Base-by-base conservation (phyloP, 2,329 filamentous ascomycete species). In the Colletotrichum sp. region DNA sequence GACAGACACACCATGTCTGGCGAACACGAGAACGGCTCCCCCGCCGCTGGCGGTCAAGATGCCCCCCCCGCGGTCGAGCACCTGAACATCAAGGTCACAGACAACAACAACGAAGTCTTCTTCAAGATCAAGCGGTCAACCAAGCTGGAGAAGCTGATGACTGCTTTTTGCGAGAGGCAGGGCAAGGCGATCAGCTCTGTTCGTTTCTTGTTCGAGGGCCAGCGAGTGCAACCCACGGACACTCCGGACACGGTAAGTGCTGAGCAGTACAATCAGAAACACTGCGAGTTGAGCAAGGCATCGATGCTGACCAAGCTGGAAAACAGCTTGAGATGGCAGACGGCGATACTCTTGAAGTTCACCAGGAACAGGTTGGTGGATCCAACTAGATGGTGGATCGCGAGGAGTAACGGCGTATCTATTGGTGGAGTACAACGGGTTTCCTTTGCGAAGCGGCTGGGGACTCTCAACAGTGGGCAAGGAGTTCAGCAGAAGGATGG, bases 71-170 rank as follows among this genome's bases (percentile, higher is more conserved):
- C 88, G 72, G 88, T 88, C 34, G 96, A 98, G 87, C 97, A 99
- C 86, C 90, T 99, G 7, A 99, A 99, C 88, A 98, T 99, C 88
- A 99, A 99, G 85, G 97, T 99, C 16, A 98, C 97, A 0, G 97
- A 99, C 81, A 98, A 98, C 88, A 98, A 98, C 88, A 99, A 99
- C 85, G 97, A 99, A 84, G 96, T 99, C 81, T 99, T 98, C 86
- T 99, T 99, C 90, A 99, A 99, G 90, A 99, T 99, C 88, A 99
- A 99, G 93, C 92, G 96, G 48, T 96, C 94, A 27, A 99, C 97
- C 1, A 95, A 96, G 84, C 91, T 99, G 2, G 97, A 98, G 88
- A 99, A 99, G 89, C 90, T 99, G 71, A 99, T 99, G 97, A 94
- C 95, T 77, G 97, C 97, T 25, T 99, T 98, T 85, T 99, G 97